Base-by-base conservation (phyloP, 2,329 filamentous ascomycete species). In the Paraphoma sp. region DNA sequence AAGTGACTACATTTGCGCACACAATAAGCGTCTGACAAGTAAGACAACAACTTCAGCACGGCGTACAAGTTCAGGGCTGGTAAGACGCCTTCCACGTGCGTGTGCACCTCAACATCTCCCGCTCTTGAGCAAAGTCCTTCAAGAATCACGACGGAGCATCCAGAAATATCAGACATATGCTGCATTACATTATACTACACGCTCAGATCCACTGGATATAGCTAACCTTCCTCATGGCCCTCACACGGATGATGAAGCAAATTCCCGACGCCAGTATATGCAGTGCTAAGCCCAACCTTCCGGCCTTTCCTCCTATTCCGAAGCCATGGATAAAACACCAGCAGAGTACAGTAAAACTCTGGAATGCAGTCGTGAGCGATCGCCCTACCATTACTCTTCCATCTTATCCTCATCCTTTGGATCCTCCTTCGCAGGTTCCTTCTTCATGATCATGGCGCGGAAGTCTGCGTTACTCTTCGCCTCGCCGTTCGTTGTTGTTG, bases 391-490 rank as follows among this genome's bases (percentile, higher is more conserved):
- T 67, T 67, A 70, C 46, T 65, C 65, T 48, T 65, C 63, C 59
- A 65, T 65, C 51, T 59, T 68, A 17, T 69, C 69, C 17, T 63
- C 62, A 28, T 63, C 55, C 14, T 61, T 59, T 36, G 56, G 59
- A 6, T 41, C 40, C 3, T 63, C 59, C 51, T 67, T 68, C 1
- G 60, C 59, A 29, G 66, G 62, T 51, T 71, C 72, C 42, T 73
- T 77, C 56, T 77, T 78, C 60, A 82, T 73, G 46, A 86, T 77
- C 81, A 86, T 81, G 31, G 79, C 79, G 53, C 83, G 80, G 70
- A 87, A 87, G 66, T 86, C 84, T 48, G 80, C 80, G 67, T 87
- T 87, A 65, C 82, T 86, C 76, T 85, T 87, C 14, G 66, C 64
- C 30, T 65, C 68, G 23, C 60, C 65, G 16, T 60, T 65, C 8